These are phyloP conservation scores for Ciborinia camelliae DNA, from an alignment of 2,329 filamentous ascomycete genomes.

Conservation along the genomic window DNA sequence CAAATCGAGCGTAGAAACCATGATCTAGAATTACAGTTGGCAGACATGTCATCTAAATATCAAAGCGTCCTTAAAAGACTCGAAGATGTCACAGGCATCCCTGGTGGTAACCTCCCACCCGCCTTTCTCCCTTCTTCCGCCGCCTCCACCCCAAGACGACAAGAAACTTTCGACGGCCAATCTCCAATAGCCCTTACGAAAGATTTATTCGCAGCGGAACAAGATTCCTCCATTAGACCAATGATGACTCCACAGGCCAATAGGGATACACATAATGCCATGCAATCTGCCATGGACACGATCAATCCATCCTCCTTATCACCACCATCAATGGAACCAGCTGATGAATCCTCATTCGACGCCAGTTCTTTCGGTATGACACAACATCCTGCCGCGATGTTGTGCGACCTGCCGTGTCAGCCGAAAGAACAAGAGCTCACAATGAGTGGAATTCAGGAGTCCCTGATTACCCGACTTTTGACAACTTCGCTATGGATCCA, in stretches of 20 bases:
- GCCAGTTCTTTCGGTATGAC: conserved; percentile 70
- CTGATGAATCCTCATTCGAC: conserved; percentile 44
- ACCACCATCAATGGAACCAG: conserved; percentile 48
- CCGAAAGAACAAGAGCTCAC: conserved; percentile 55
- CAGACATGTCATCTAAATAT: conserved; percentile 34
- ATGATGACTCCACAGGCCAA: conserved; percentile 31
- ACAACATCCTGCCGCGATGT: conserved; percentile 99
- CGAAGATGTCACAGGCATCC: conserved; percentile 30
- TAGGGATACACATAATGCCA: conserved; percentile 33
- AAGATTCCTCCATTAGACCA: conserved; percentile 23
- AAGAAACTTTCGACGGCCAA: conserved; percentile 38
- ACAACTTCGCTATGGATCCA: conserved; percentile 63
- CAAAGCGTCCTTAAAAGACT: conserved; percentile 31
- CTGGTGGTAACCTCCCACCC: conserved; percentile 26
- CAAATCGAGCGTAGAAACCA: conserved; percentile 68
- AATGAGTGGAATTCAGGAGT: conserved; percentile 39
- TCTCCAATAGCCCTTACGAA: conserved; percentile 55
- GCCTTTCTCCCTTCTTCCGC: conserved; percentile 43
- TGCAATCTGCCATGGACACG: conserved; percentile 43
- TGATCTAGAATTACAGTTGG: conserved; percentile 62
- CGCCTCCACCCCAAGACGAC: conserved; percentile 44
- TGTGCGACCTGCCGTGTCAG: conserved; percentile 99
- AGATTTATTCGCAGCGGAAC: conserved; percentile 53
- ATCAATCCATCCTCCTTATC: conserved; percentile 62
- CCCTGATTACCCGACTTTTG: conserved; percentile 50